These are phyloP conservation scores for Ophiostoma sp. DNA, from an alignment of 2,329 filamentous ascomycete species.

Conservation along the genomic window DNA sequence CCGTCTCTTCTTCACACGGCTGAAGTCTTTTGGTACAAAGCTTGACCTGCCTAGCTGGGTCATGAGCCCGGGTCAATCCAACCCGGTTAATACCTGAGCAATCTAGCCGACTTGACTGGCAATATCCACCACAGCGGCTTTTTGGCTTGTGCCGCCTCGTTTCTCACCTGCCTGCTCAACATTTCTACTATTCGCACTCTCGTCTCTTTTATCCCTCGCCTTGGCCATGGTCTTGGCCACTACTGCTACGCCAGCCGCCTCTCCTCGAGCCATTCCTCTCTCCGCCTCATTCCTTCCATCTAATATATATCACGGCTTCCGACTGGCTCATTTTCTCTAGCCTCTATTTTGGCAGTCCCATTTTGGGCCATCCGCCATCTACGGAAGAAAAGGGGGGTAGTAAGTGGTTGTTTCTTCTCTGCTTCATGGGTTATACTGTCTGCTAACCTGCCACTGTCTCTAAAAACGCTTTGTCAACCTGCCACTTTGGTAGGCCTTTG, in stretches of 20 bases:
- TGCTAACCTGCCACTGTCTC: background rate
- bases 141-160: background rate
- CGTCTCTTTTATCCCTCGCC: background rate
- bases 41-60: slow-evolving; percentile 25
- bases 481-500: background rate
- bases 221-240: background rate
- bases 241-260: background rate
- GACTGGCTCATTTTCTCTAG: slow-evolving; percentile 14
- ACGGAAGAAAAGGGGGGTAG: background rate
- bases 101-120: slow-evolving; percentile 19
- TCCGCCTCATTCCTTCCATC: slow-evolving; percentile 4
- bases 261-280: background rate
- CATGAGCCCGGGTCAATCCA: slow-evolving; percentile 27
- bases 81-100: slow-evolving; percentile 26
- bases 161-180: background rate
- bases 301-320: slow-evolving; percentile 22
- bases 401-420: background rate
- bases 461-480: background rate
- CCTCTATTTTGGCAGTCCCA: slow-evolving; percentile 12
- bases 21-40: slow-evolving; percentile 17
- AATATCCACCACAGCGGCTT: background rate
- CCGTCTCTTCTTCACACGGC: background rate
- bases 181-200: background rate
- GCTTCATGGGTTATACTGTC: background rate
- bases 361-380: slow-evolving; percentile 13